Percentiles rank a stretch among this genome's conserved stretches.
phyloP scores from a whole-genome alignment of 1,284 basidiomycete species.

The Rhodotorula sp. region DNA sequence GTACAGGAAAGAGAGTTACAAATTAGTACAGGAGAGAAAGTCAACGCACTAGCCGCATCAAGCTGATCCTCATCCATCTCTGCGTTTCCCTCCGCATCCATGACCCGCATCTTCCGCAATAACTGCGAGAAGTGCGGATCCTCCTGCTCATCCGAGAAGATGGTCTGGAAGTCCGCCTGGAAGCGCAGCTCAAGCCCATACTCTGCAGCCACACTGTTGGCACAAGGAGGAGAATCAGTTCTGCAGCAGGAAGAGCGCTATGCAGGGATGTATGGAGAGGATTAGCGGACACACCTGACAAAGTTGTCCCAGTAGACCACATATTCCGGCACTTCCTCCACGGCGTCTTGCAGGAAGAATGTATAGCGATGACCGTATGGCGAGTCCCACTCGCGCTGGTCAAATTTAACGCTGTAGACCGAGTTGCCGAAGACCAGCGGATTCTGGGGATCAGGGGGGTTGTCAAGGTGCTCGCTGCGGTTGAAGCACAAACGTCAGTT shows the following conservation, averaged over 20 bases:
- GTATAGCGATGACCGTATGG: slow-evolving; percentile 78
- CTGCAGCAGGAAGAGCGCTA: background rate
- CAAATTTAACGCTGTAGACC: slow-evolving; percentile 85
- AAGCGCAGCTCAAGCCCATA: slow-evolving; percentile 74
- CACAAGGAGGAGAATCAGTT: background rate
- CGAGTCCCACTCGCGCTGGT: slow-evolving; percentile 52
- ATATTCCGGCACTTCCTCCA: slow-evolving; percentile 95
- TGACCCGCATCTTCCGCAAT: slow-evolving; percentile 81
- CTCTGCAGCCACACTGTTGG: slow-evolving; percentile 71
- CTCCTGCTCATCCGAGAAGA: slow-evolving; percentile 73
- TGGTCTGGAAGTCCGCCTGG: slow-evolving; percentile 81
- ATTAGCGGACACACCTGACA: slow-evolving; percentile 61
- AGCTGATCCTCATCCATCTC: slow-evolving; percentile 90
- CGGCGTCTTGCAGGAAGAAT: slow-evolving; percentile 91
- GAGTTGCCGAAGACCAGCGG: slow-evolving; percentile 83
- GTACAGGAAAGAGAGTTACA: background rate
- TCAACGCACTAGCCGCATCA: slow-evolving; percentile 83
- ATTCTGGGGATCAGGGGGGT: slow-evolving; percentile 42
- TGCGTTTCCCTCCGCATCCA: slow-evolving; percentile 76
- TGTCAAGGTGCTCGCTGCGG: slow-evolving; percentile 44
- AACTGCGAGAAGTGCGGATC: slow-evolving; percentile 73
- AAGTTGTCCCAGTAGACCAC: slow-evolving; percentile 93
- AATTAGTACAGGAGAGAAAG: background rate
- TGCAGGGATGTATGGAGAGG: background rate
- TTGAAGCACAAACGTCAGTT: background rate